These are phyloP conservation scores for Phytopythium chamaehyphon DNA, from an alignment of 352 stramenopile species.

Conservation along the genomic window DNA sequence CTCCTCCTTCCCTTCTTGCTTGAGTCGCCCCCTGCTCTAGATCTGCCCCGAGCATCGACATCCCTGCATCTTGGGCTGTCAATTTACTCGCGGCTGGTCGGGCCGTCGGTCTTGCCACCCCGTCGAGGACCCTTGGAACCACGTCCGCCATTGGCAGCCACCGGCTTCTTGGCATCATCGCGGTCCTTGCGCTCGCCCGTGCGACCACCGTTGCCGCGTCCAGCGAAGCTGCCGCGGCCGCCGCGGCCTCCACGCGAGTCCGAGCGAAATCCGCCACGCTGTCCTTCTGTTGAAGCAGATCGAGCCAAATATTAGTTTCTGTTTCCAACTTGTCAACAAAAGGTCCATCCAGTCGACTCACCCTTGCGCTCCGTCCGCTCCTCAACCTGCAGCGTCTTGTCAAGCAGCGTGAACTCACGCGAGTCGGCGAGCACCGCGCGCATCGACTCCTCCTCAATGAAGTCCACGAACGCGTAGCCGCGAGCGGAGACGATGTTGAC, in stretches of 20 bases:
- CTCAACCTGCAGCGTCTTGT: slow-evolving; percentile 73
- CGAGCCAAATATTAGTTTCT: not conserved
- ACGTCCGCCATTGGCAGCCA: slow-evolving; percentile 27
- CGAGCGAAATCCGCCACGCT: slow-evolving; percentile 49
- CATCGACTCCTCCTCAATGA: slow-evolving; percentile 72
- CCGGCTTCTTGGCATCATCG: slow-evolving; percentile 30
- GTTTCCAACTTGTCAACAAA: too few relatives aligned
- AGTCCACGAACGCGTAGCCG: slow-evolving; percentile 85
- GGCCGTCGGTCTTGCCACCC: slow-evolving; percentile 57
- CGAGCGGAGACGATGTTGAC: slow-evolving; percentile 54
- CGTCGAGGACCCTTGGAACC: slow-evolving; percentile 58
- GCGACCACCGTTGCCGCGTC: slow-evolving; percentile 27
- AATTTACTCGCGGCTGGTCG: slow-evolving; percentile 46
- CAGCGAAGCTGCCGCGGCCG: slow-evolving; percentile 38
- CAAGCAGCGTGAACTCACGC: slow-evolving; percentile 64
- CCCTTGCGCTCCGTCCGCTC: slow-evolving; percentile 76
- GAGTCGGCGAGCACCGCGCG: slow-evolving; percentile 60
- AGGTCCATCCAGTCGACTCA: too few relatives aligned
- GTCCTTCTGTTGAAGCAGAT: slow-evolving; percentile 20
- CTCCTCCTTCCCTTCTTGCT: slow-evolving; percentile 5
- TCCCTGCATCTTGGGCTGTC: slow-evolving; percentile 3
- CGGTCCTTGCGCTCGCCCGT: slow-evolving; percentile 62
- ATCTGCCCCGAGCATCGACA: too few relatives aligned
- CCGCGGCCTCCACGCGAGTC: slow-evolving; percentile 47
- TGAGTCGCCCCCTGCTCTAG: not conserved